Evolutionary conservation across 331 rosid genomes (phyloP).

Genomic region (Prunus yedoensis): DNA sequence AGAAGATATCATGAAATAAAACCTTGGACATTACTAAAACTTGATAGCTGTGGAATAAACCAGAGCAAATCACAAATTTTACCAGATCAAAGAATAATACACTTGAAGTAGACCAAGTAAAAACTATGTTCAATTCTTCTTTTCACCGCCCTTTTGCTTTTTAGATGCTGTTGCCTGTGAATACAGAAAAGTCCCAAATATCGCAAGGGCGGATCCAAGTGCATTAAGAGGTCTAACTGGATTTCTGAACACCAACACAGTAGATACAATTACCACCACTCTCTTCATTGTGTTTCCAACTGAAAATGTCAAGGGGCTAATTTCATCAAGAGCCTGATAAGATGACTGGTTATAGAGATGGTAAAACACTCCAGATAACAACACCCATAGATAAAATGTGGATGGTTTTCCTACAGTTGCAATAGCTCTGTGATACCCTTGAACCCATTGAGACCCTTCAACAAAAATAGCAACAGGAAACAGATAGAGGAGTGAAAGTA

Average conservation of each 20-base stretch:
- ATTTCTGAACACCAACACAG: slow-evolving; percentile 83
- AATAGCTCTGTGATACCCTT: slow-evolving; percentile 73
- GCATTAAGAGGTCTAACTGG: slow-evolving; percentile 89
- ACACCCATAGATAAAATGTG: slow-evolving; percentile 72
- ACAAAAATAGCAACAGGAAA: slow-evolving; percentile 81
- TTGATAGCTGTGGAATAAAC: slow-evolving; percentile 1
- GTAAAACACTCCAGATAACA: slow-evolving; percentile 85
- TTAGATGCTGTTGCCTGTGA: slow-evolving; percentile 67
- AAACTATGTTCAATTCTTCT: slow-evolving; percentile 41
- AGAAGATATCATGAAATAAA: background rate
- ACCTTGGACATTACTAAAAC: background rate
- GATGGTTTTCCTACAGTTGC: slow-evolving; percentile 65
- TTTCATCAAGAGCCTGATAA: slow-evolving; percentile 89
- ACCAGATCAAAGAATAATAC: background rate
- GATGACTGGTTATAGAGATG: slow-evolving; percentile 96
- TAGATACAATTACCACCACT: slow-evolving; percentile 80
- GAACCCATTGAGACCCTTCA: slow-evolving; percentile 91
- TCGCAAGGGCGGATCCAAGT: slow-evolving; percentile 87
- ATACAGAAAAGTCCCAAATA: slow-evolving; percentile 85
- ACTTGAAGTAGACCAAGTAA: background rate
- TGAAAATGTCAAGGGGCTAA: slow-evolving; percentile 81
- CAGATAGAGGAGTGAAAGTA: slow-evolving; percentile 64
- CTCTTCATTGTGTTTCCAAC: slow-evolving; percentile 98
- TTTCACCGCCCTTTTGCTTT: slow-evolving; percentile 61
- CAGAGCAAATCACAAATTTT: slow-evolving; percentile 1